These are phyloP conservation scores for Colletotrichum cordylinicola DNA, from an alignment of 2,329 filamentous ascomycete genomes.

Conservation along the genomic window DNA sequence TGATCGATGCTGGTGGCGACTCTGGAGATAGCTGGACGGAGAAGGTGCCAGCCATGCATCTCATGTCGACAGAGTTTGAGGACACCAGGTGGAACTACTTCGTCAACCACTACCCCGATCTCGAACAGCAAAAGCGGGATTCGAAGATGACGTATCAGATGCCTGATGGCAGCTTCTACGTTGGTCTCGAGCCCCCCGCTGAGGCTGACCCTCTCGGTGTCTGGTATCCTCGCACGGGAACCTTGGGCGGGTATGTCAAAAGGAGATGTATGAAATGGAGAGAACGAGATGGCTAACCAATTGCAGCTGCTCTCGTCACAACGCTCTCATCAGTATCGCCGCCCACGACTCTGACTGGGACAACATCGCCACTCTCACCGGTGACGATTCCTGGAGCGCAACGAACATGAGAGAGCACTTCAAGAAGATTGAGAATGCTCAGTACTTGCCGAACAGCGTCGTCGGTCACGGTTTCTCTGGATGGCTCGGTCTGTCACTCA, in stretches of 20 bases:
- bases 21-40: slow-evolving; percentile 37
- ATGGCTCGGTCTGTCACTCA: slow-evolving; percentile 43
- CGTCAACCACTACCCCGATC: slow-evolving; percentile 61
- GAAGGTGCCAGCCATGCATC: slow-evolving; percentile 8
- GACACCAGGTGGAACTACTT: slow-evolving; percentile 20
- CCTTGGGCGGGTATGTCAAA: slow-evolving; percentile 44
- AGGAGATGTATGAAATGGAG: not conserved
- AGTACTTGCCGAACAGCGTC: slow-evolving; percentile 47
- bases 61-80: slow-evolving; percentile 18
- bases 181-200: slow-evolving; percentile 25
- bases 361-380: slow-evolving; percentile 61
- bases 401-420: slow-evolving; percentile 67
- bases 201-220: slow-evolving; percentile 28
- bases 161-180: slow-evolving; percentile 38
- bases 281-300: accelerated
- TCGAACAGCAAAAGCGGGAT: slow-evolving; percentile 46
- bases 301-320: slow-evolving; percentile 55
- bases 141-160: slow-evolving; percentile 53
- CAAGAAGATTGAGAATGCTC: slow-evolving; percentile 59
- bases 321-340: slow-evolving; percentile 63
- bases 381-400: slow-evolving; percentile 63
- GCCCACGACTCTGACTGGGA: slow-evolving; percentile 66
- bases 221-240: slow-evolving; percentile 49
- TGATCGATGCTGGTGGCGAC: slow-evolving; percentile 64
- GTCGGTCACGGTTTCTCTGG: slow-evolving; percentile 58